Percentiles rank a stretch among this genome's conserved stretches.
phyloP scores from a whole-genome alignment of 768 basidiomycete genomes.

The Strobilomyces dryophilus region DNA sequence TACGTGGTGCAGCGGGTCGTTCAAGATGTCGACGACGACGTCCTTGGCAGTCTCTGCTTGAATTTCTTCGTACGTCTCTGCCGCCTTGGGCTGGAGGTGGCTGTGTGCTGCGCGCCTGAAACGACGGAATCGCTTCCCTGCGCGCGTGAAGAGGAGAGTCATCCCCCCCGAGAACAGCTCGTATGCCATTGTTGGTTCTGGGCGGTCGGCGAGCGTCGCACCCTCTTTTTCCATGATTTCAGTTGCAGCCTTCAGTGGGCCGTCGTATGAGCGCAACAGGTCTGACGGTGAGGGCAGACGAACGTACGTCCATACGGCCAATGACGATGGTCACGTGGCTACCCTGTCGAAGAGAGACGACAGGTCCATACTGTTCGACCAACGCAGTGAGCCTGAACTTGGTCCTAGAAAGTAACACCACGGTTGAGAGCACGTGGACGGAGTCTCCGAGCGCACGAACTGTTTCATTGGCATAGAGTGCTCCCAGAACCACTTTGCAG shows the following conservation, averaged over 20 bases:
- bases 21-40: constrained; percentile 26
- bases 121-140: constrained; percentile 33
- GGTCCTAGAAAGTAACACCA: no score
- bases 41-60: constrained; percentile 33
- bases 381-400: no score
- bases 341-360: constrained; percentile 42
- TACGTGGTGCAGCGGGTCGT: not conserved
- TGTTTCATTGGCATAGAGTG: no score
- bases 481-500: no score
- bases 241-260: constrained; percentile 39
- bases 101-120: no score
- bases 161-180: constrained; percentile 51
- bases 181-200: constrained; percentile 46
- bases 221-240: constrained; percentile 35
- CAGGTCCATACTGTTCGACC: no score
- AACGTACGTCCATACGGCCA: constrained; percentile 19
- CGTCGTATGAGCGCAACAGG: not conserved
- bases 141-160: constrained; percentile 45
- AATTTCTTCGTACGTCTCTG: constrained; percentile 35
- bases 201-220: constrained; percentile 45
- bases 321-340: constrained; percentile 16
- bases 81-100: no score
- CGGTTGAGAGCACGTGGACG: no score
- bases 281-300: no score
- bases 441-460: no score